Percentiles rank a stretch among this genome's conserved stretches.
Conservation (phyloP, 1,139 yeast species). For the Pichia sp. region DNA sequence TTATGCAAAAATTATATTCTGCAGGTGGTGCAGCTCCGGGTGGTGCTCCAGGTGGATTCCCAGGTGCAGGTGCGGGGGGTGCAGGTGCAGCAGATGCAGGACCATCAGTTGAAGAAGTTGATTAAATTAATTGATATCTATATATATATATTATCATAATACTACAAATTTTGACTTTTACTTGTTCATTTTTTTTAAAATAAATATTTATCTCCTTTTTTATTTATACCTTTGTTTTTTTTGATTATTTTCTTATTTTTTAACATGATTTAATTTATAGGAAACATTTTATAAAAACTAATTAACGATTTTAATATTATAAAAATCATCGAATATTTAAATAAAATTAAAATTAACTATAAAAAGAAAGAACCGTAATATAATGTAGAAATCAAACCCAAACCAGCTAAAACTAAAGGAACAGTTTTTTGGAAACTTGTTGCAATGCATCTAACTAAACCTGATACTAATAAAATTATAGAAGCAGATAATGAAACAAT, state of each 20-base stretch:
- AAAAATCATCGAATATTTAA: too few relatives aligned
- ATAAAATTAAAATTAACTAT: background rate
- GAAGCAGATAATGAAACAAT: conserved; percentile 76
- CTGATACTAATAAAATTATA: conserved; percentile 57
- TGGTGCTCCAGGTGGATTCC: conserved; percentile 37
- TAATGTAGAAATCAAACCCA: conserved; percentile 61
- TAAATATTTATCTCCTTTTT: too few relatives aligned
- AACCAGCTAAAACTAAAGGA: conserved; percentile 56
- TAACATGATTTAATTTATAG: too few relatives aligned
- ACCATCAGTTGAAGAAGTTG: conserved; percentile 72
- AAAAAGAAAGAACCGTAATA: conserved; percentile 45
- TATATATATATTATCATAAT: background rate
- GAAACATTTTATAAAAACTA: too few relatives aligned
- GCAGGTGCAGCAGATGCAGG: conserved; percentile 32
- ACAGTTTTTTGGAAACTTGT: conserved; percentile 55
- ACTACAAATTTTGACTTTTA: background rate
- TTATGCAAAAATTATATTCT: conserved; percentile 56
- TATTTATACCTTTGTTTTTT: too few relatives aligned
- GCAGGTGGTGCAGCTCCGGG: conserved; percentile 42
- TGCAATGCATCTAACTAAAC: conserved; percentile 45
- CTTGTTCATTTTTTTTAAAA: background rate
- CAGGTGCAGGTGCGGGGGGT: conserved; percentile 5
- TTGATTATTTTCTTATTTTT: too few relatives aligned
- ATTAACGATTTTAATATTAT: too few relatives aligned
- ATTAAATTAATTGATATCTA: conserved; percentile 30